A percentile compares a stretch with the other conserved stretches of the same genome.
phyloP scores from a whole-genome alignment of 164 flowering plant species.

The Magnolia officinalis region DNA sequence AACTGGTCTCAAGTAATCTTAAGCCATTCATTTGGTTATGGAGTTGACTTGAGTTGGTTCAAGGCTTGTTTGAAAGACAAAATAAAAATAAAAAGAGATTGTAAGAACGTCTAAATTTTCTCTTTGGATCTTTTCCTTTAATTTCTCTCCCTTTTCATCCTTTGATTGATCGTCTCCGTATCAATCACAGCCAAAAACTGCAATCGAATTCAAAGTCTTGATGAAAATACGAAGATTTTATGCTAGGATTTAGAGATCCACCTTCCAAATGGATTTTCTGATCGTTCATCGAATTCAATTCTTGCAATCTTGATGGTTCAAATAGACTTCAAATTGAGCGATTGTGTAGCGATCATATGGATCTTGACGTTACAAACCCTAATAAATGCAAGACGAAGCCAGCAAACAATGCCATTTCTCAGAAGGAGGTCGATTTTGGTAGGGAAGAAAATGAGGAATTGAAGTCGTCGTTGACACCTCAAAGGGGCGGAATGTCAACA shows the following conservation, averaged over 20 bases:
- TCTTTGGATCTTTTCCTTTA: not conserved
- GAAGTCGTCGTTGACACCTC: constrained; percentile 20
- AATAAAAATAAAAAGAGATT: too few relatives aligned
- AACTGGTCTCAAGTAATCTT: too few relatives aligned
- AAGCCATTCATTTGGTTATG: too few relatives aligned
- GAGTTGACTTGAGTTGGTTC: too few relatives aligned
- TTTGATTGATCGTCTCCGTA: not conserved
- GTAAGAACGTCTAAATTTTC: not conserved
- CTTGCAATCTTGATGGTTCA: not conserved
- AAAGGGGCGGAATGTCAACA: constrained; percentile 32
- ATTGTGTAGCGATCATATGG: constrained; percentile 12
- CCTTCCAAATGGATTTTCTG: not conserved
- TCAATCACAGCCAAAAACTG: not conserved
- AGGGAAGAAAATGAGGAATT: constrained; percentile 19
- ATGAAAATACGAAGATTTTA: not conserved
- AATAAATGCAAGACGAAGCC: constrained; percentile 9
- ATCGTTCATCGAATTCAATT: not conserved
- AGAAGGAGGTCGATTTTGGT: constrained; percentile 6
- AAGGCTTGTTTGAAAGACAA: too few relatives aligned
- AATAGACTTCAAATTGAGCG: not conserved
- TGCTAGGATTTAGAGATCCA: not conserved
- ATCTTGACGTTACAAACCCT: constrained; percentile 8
- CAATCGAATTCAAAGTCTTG: not conserved
- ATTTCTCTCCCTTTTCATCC: not conserved
- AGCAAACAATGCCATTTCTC: not conserved